Conservation (phyloP, 2,329 filamentous ascomycete genomes). For the Paraconiothyrium sp. region DNA sequence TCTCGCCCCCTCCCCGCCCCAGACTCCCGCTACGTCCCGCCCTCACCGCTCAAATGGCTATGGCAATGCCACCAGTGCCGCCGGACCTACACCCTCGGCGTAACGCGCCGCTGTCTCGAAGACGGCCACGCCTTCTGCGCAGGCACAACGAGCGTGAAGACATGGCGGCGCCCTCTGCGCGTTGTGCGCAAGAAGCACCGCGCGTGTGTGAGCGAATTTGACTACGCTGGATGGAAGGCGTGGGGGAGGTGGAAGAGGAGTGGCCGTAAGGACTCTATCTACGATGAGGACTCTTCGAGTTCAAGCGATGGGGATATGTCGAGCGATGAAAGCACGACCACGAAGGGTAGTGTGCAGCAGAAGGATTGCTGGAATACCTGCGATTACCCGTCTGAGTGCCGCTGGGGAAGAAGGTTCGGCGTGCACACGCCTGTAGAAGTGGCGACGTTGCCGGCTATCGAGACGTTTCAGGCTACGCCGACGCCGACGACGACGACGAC, state of each 20-base stretch:
- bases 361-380: constrained; percentile 57
- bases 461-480: neutral
- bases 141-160: constrained; percentile 53
- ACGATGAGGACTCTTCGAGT: constrained; percentile 23
- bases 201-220: constrained; percentile 62
- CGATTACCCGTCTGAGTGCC: constrained; percentile 59
- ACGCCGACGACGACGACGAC: constrained; percentile 2
- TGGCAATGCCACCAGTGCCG: constrained; percentile 65
- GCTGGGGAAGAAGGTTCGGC: constrained; percentile 46
- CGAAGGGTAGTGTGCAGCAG: neutral
- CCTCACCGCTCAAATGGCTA: constrained; percentile 56
- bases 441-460: neutral
- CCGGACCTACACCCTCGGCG: constrained; percentile 57
- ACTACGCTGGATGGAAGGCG: constrained; percentile 62
- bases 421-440: constrained; percentile 34
- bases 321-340: no score
- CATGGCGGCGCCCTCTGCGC: constrained; percentile 32
- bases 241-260: constrained; percentile 57
- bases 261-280: constrained; percentile 25
- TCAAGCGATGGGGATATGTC: constrained; percentile 1
- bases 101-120: constrained; percentile 62
- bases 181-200: constrained; percentile 39
- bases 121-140: constrained; percentile 65
- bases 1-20: constrained; percentile 20
- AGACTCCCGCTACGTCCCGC: constrained; percentile 32